Conservation (phyloP, 176 grass and related monocot species). For the Thalia dealbata region DNA sequence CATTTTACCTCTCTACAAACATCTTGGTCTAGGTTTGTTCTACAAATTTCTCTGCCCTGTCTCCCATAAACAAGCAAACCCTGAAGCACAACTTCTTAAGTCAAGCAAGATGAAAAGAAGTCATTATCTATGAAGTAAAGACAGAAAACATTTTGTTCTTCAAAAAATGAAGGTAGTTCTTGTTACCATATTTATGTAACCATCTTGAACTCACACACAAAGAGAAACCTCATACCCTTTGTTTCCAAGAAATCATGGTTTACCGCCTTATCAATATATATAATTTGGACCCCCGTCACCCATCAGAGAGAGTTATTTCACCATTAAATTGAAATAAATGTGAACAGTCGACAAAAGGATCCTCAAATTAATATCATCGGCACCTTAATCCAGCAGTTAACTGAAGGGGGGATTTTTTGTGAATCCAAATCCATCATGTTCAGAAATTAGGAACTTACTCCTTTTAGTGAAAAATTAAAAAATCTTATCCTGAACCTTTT, state of each 20-base stretch:
- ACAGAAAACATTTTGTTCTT: neutral
- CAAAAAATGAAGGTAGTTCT: neutral
- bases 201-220: neutral
- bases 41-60: slow-evolving; percentile 74
- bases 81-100: slow-evolving; percentile 35
- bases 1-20: slow-evolving; percentile 73
- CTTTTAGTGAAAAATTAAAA: no score
- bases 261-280: neutral
- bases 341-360: neutral
- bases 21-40: slow-evolving; percentile 69
- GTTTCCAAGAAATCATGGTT: neutral
- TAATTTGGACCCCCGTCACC: neutral
- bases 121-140: neutral
- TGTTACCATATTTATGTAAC: neutral
- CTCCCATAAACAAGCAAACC: slow-evolving; percentile 83
- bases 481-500: no score
- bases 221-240: neutral
- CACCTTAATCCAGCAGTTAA: no score
- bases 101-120: slow-evolving; percentile 7
- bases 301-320: neutral
- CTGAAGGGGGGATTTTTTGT: no score
- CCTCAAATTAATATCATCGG: neutral
- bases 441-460: no score
- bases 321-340: neutral
- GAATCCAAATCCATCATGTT: no score